Percentiles rank a stretch among this genome's conserved stretches.
These are phyloP conservation scores for Durusdinium trenchii DNA, from an alignment of 73 alveolate genomes.

Conservation along the genomic window DNA sequence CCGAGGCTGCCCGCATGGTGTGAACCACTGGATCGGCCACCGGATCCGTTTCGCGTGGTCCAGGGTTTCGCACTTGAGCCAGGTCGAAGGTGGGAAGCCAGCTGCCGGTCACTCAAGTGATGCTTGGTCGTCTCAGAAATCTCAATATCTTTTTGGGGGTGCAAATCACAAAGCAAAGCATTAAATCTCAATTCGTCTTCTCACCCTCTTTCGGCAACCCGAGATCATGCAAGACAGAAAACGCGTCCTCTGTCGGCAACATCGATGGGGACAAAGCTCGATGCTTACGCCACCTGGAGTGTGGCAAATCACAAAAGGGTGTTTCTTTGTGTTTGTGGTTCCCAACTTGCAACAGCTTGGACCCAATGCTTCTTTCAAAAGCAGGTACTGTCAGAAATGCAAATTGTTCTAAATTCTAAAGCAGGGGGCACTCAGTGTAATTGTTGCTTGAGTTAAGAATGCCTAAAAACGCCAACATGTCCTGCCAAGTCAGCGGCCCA, in stretches of 20 bases:
- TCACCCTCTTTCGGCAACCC: too few relatives aligned
- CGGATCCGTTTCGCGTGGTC: too few relatives aligned
- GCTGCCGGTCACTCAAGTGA: too few relatives aligned
- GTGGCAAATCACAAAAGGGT: not conserved
- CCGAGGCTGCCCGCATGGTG: not conserved
- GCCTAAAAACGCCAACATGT: not conserved
- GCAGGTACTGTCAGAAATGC: not conserved
- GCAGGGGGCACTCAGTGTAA: not conserved
- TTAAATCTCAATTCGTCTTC: too few relatives aligned
- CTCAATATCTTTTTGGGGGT: too few relatives aligned
- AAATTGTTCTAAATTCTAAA: not conserved
- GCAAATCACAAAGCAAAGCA: too few relatives aligned
- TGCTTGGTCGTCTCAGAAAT: too few relatives aligned
- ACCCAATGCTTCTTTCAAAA: not conserved
- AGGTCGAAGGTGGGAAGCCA: too few relatives aligned
- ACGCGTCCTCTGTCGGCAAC: conserved; percentile 71
- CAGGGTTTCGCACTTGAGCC: too few relatives aligned
- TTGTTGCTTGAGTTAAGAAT: not conserved
- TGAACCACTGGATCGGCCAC: too few relatives aligned
- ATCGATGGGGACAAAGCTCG: conserved; percentile 88
- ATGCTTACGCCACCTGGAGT: conserved; percentile 77
- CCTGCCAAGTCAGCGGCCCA: not conserved
- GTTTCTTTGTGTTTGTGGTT: not conserved
- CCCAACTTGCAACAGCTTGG: not conserved
- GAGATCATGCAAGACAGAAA: too few relatives aligned